Evolutionary conservation across 352 stramenopile genomes (phyloP).

Genomic region (Blastocystis sp.): DNA sequence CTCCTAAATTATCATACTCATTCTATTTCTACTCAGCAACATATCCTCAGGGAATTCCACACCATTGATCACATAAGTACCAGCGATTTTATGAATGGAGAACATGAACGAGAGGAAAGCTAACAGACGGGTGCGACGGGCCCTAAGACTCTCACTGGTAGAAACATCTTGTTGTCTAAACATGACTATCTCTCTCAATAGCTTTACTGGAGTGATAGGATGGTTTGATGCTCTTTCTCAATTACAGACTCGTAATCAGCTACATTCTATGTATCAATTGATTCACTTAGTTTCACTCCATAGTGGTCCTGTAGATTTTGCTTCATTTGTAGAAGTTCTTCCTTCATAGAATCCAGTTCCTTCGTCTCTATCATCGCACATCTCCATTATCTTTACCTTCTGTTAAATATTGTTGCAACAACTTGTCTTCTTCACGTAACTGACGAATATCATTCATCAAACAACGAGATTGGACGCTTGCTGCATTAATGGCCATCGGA

Average conservation of each 20-base stretch:
- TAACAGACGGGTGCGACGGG: conserved; percentile 32
- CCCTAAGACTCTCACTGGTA: background rate
- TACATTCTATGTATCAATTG: conserved; percentile 8
- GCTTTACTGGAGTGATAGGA: background rate
- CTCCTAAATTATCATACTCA: background rate
- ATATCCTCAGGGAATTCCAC: background rate
- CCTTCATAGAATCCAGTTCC: background rate
- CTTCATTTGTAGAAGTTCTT: background rate
- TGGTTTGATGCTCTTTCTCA: background rate
- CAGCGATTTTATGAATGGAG: background rate
- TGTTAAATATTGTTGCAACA: background rate
- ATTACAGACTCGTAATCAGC: background rate
- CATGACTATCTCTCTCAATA: background rate
- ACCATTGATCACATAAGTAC: background rate
- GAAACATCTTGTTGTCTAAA: background rate
- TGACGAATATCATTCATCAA: conserved; percentile 26
- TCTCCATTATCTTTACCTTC: background rate
- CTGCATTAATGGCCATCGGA: conserved; percentile 32
- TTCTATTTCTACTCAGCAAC: background rate
- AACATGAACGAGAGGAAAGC: conserved; percentile 49
- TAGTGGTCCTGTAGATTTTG: background rate
- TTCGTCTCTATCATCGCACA: background rate
- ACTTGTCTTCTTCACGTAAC: background rate
- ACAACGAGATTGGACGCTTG: conserved; percentile 20
- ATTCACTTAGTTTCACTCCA: background rate